phyloP scores from a whole-genome alignment of 1,284 basidiomycete species.

The Ustilago esculenta region DNA sequence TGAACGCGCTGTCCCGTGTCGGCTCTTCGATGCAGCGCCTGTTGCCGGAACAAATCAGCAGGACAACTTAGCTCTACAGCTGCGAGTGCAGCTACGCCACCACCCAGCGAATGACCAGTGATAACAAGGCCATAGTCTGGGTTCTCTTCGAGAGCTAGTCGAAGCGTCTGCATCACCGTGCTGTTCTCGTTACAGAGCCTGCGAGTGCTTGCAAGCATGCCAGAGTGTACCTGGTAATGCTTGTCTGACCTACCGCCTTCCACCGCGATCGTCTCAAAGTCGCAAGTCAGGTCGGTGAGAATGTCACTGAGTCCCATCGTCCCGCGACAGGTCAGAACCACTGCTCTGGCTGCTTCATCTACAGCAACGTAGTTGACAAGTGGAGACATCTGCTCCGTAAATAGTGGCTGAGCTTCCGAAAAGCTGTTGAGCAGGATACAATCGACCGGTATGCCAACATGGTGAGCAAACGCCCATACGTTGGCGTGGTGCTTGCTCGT shows the following conservation, averaged over 20 bases:
- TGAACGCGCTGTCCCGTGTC: slow-evolving; percentile 17
- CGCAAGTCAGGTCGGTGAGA: slow-evolving; percentile 71
- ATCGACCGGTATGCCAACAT: slow-evolving; percentile 70
- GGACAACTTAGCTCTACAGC: slow-evolving; percentile 67
- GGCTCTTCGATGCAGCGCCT: slow-evolving; percentile 31
- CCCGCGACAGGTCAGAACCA: slow-evolving; percentile 70
- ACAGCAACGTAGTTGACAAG: slow-evolving; percentile 70
- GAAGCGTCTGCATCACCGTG: slow-evolving; percentile 69
- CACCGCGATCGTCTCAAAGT: slow-evolving; percentile 68
- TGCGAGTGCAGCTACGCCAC: slow-evolving; percentile 69
- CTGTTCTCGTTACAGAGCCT: slow-evolving; percentile 67
- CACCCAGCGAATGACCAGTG: slow-evolving; percentile 70
- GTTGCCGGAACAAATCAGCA: slow-evolving; percentile 58
- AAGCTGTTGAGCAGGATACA: slow-evolving; percentile 70
- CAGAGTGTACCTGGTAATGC: slow-evolving; percentile 70
- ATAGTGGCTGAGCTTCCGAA: slow-evolving; percentile 62
- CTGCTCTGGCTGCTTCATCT: slow-evolving; percentile 69
- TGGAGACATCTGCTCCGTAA: slow-evolving; percentile 66
- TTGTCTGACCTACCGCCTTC: slow-evolving; percentile 67
- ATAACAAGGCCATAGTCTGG: slow-evolving; percentile 70
- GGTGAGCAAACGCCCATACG: slow-evolving; percentile 68
- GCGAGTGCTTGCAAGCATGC: slow-evolving; percentile 70
- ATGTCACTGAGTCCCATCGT: slow-evolving; percentile 70
- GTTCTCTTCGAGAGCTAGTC: slow-evolving; percentile 67
- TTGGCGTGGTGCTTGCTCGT: slow-evolving; percentile 70